These are phyloP conservation scores for Fistulinella cinereoalba DNA, from an alignment of 1,284 basidiomycete species.

Conservation along the genomic window DNA sequence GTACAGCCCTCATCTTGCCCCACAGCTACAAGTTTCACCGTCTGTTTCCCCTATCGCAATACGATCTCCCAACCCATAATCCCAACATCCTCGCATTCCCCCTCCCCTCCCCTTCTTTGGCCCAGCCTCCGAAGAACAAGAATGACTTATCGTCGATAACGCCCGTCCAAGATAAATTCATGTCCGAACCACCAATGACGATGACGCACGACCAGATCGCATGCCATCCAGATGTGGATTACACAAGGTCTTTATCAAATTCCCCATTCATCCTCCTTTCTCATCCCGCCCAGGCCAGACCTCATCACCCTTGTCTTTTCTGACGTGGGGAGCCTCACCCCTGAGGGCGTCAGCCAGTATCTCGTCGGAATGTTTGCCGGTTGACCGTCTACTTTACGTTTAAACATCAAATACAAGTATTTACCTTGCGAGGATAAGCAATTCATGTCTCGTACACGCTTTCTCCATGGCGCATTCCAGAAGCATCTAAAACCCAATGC, in stretches of 20 bases:
- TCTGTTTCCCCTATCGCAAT: conserved; percentile 94
- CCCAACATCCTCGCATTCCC: conserved; percentile 68
- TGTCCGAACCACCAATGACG: conserved; percentile 33
- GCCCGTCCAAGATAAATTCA: conserved; percentile 20
- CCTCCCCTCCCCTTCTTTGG: conserved; percentile 30
- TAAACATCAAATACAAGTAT: too few relatives aligned
- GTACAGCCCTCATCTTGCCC: conserved; percentile 22
- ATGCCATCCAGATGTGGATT: conserved; percentile 78
- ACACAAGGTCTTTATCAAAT: conserved; percentile 59
- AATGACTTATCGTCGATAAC: conserved; percentile 11
- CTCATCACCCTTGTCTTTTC: conserved; percentile 88
- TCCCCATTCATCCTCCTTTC: conserved; percentile 14
- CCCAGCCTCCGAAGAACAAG: conserved; percentile 16
- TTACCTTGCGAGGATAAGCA: conserved; percentile 8
- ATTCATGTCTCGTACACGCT: conserved; percentile 13
- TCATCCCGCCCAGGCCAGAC: conserved; percentile 61
- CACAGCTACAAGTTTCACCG: conserved; percentile 95
- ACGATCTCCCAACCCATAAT: conserved; percentile 88
- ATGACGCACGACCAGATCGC: conserved; percentile 75
- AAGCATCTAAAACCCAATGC: conserved; percentile 7
- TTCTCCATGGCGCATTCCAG: conserved; percentile 14
- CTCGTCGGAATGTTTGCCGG: conserved; percentile 88
- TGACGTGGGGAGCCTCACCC: conserved; percentile 89
- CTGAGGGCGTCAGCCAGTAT: conserved; percentile 88
- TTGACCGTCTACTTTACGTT: conserved; percentile 41